These are phyloP conservation scores for Cyanodermella asteris DNA, from an alignment of 2,329 filamentous ascomycete genomes.

Conservation along the genomic window DNA sequence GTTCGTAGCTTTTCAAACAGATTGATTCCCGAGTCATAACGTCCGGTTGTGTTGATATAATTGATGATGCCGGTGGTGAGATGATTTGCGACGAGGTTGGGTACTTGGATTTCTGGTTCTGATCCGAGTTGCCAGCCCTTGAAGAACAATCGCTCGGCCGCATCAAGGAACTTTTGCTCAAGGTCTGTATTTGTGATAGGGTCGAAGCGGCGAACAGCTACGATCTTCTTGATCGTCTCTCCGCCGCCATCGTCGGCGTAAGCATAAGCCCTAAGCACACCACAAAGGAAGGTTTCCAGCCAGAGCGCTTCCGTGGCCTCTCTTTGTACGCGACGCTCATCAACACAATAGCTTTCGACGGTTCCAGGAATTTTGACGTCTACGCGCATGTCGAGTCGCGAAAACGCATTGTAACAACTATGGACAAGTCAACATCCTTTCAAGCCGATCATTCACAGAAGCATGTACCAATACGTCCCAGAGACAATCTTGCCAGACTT, in stretches of 20 bases:
- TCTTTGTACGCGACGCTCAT: constrained; percentile 86
- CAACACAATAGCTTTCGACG: constrained; percentile 91
- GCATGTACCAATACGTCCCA: constrained; percentile 67
- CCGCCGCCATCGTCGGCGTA: constrained; percentile 92
- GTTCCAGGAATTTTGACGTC: constrained; percentile 93
- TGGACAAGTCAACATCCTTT: constrained; percentile 4
- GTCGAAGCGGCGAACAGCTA: constrained; percentile 93
- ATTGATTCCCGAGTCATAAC: constrained; percentile 89
- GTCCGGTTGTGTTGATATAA: constrained; percentile 87
- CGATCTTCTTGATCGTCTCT: constrained; percentile 86
- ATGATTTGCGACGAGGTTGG: constrained; percentile 90
- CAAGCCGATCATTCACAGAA: too few relatives aligned
- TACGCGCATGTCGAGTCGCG: constrained; percentile 90
- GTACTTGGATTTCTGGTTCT: constrained; percentile 90
- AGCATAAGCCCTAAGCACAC: constrained; percentile 78
- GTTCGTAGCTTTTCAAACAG: constrained; percentile 87
- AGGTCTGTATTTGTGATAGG: constrained; percentile 96
- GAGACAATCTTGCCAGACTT: constrained; percentile 78
- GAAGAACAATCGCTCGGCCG: constrained; percentile 89
- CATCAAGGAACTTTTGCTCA: constrained; percentile 86
- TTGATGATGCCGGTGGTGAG: constrained; percentile 79
- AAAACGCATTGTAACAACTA: constrained; percentile 97
- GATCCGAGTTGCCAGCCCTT: constrained; percentile 89
- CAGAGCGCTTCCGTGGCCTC: constrained; percentile 84
- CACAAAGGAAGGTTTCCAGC: constrained; percentile 95